These are phyloP conservation scores for Laguncularia racemosa DNA, from an alignment of 345 rosid genomes.

Conservation along the genomic window DNA sequence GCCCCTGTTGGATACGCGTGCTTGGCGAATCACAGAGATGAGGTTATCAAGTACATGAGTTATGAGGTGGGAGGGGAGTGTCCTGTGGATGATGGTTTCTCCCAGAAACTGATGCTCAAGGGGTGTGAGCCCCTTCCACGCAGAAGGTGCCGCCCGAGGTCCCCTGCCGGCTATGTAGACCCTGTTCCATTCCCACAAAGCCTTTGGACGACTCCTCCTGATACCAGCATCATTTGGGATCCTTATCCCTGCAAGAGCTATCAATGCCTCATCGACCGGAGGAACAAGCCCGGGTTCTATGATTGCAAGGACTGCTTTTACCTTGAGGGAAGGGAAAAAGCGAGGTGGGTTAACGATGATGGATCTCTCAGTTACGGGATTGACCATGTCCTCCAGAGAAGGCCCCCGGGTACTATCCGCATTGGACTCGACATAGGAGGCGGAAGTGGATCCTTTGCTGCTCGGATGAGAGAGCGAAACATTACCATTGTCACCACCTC, in stretches of 20 bases:
- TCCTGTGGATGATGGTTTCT: constrained; percentile 36
- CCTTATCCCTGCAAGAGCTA: constrained; percentile 44
- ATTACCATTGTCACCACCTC: constrained; percentile 36
- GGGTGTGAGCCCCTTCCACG: constrained; percentile 53
- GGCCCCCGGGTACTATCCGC: constrained; percentile 21
- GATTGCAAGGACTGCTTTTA: constrained; percentile 52
- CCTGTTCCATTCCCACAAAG: constrained; percentile 25
- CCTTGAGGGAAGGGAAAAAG: constrained; percentile 31
- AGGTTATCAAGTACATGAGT: constrained; percentile 30
- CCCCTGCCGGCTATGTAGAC: constrained; percentile 25
- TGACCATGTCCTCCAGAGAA: constrained; percentile 26
- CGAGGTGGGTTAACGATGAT: constrained; percentile 27
- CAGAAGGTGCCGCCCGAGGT: constrained; percentile 34
- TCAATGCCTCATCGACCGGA: constrained; percentile 31
- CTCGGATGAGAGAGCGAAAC: constrained; percentile 49
- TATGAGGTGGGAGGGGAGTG: constrained; percentile 41
- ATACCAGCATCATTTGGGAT: constrained; percentile 36
- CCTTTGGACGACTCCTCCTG: constrained; percentile 32
- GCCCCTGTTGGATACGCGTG: constrained; percentile 33
- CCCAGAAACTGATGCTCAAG: constrained; percentile 37
- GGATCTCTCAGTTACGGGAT: constrained; percentile 35
- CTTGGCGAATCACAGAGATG: constrained; percentile 29
- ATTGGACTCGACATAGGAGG: constrained; percentile 51
- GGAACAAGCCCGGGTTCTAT: constrained; percentile 18
- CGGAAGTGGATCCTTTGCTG: constrained; percentile 44